Conservation (phyloP, 2,329 filamentous ascomycete species). For the Fusarium fracticaudum region DNA sequence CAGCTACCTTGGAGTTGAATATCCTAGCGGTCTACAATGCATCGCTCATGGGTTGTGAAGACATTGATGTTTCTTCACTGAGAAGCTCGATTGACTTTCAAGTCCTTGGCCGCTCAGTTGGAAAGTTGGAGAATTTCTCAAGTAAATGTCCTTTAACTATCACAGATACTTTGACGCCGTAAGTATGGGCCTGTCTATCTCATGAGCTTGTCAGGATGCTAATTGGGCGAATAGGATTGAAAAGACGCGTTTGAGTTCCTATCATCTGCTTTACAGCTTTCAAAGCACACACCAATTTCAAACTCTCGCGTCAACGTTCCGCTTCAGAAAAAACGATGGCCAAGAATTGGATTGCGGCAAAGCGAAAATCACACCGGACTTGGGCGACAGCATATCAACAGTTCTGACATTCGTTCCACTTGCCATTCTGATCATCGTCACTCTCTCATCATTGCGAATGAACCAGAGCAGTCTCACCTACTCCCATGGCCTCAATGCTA, state of each 20-base stretch:
- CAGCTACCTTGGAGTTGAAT: neutral
- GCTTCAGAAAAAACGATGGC: neutral
- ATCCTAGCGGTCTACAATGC: neutral
- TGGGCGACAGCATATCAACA: neutral
- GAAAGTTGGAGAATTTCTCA: neutral
- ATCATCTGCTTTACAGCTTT: neutral
- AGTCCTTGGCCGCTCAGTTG: neutral
- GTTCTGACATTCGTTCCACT: neutral
- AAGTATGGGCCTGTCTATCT: neutral
- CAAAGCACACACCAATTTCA: neutral
- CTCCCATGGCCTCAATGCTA: accelerated
- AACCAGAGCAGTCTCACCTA: neutral
- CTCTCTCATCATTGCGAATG: neutral
- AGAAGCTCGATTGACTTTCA: neutral
- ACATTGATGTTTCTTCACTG: neutral
- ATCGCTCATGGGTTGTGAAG: neutral
- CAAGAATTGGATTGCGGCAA: neutral
- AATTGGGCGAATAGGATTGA: neutral
- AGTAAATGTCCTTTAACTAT: neutral
- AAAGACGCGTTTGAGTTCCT: neutral
- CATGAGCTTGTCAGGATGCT: neutral
- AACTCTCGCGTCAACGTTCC: neutral
- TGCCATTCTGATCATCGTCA: neutral
- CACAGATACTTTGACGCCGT: neutral
- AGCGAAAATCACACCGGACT: neutral